These are phyloP conservation scores for Fusarium torreyae DNA, from an alignment of 2,329 filamentous ascomycete species.

Conservation along the genomic window DNA sequence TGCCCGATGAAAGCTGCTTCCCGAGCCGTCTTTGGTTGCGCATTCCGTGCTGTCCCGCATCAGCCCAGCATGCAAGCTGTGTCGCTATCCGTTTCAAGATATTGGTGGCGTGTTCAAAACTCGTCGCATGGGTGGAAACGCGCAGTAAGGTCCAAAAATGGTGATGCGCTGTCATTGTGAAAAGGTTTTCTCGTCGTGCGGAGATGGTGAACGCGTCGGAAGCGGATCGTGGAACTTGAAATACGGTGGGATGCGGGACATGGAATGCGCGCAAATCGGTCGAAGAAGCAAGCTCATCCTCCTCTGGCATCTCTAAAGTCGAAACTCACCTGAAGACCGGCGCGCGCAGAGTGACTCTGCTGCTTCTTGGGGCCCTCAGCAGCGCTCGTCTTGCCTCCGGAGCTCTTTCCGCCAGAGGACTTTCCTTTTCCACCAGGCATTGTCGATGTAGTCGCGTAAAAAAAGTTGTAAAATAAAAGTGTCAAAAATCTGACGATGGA, in stretches of 20 bases:
- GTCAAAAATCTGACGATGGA: conserved; percentile 35
- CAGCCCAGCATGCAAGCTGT: conserved; percentile 20
- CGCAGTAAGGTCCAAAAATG: conserved; percentile 2
- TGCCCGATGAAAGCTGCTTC: conserved; percentile 26
- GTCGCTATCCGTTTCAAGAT: conserved; percentile 10
- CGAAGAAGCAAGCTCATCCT: conserved; percentile 29
- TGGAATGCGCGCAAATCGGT: conserved; percentile 47
- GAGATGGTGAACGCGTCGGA: conserved; percentile 48
- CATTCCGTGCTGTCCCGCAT: conserved; percentile 36
- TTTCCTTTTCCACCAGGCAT: conserved; percentile 95
- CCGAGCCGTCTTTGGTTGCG: conserved; percentile 29
- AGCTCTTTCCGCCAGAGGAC: conserved; percentile 88
- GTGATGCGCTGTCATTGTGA: conserved; percentile 25
- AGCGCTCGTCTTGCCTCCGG: conserved; percentile 80
- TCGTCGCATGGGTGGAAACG: conserved; percentile 30
- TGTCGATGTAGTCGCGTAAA: conserved; percentile 52
- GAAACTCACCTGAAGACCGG: conserved; percentile 88
- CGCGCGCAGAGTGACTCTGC: conserved; percentile 95
- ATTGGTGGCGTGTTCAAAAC: conserved; percentile 17
- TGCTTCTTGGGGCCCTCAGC: conserved; percentile 84
- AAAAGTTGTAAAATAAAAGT: conserved; percentile 42
- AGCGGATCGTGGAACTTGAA: conserved; percentile 40
- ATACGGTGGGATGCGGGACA: conserved; percentile 47
- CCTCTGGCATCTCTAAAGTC: conserved; percentile 11
- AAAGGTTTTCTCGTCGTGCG: conserved; percentile 44